Evolutionary conservation across 441 rosid species (phyloP).

Genomic region (Pelargonium myrrhifolium): DNA sequence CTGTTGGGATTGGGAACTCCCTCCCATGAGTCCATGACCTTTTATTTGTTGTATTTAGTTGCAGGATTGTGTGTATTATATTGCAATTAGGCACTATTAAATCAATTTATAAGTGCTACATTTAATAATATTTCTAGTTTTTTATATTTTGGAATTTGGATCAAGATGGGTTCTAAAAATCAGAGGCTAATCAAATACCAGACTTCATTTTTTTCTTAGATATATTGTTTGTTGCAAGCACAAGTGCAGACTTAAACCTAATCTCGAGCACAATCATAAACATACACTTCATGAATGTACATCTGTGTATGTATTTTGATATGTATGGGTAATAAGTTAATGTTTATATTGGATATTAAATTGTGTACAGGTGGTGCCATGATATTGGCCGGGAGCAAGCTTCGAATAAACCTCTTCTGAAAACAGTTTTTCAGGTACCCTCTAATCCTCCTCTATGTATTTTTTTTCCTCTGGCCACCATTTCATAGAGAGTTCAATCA

Average conservation of each 20-base stretch:
- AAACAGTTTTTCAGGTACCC: conserved; percentile 80
- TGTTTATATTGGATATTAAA: conserved; percentile 19
- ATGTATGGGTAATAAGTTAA: conserved; percentile 8
- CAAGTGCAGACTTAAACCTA: no score
- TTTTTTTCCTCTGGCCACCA: conserved; percentile 6
- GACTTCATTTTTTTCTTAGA: neutral
- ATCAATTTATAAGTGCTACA: neutral
- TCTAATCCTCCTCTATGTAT: neutral
- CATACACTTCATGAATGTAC: neutral
- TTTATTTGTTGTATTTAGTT: conserved; percentile 2
- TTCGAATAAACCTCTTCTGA: conserved; percentile 83
- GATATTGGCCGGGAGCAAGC: conserved; percentile 95
- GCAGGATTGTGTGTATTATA: neutral
- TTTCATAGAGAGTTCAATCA: conserved; percentile 13
- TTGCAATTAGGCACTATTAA: neutral
- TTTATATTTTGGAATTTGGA: neutral
- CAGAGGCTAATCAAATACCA: neutral
- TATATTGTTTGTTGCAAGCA: no score
- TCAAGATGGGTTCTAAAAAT: neutral
- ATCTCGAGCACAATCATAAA: neutral
- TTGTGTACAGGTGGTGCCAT: conserved; percentile 81
- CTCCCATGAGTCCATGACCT: neutral
- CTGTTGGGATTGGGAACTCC: neutral
- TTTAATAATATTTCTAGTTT: neutral
- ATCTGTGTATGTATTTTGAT: neutral